Evolutionary conservation across 108 stramenopile species (phyloP).

Genomic region (Cyclotella atomus): DNA sequence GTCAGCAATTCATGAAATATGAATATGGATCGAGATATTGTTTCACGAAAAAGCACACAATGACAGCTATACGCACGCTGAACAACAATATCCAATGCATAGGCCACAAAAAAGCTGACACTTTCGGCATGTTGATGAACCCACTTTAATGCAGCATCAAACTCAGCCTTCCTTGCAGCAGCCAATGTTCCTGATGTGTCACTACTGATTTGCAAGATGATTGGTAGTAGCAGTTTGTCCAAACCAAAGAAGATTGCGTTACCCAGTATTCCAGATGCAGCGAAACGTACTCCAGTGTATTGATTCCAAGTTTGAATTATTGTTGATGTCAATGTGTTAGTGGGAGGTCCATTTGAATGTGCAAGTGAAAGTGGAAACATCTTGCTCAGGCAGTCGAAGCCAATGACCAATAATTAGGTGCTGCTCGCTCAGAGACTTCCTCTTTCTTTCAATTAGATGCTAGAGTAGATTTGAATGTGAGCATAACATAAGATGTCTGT

Average conservation of each 20-base stretch:
- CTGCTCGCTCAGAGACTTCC: too few relatives aligned
- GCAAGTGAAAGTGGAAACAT: too few relatives aligned
- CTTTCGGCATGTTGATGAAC: conserved; percentile 33
- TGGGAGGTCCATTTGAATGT: too few relatives aligned
- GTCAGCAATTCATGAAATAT: background rate
- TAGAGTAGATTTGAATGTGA: too few relatives aligned
- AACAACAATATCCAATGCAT: conserved; percentile 38
- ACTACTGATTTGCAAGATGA: conserved; percentile 7
- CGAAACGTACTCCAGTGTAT: conserved; percentile 25
- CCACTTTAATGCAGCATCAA: conserved; percentile 8
- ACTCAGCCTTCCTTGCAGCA: background rate
- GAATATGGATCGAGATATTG: background rate
- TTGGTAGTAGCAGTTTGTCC: conserved; percentile 26
- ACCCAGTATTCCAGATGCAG: conserved; percentile 29
- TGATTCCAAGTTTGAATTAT: conserved; percentile 17
- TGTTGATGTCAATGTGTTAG: background rate
- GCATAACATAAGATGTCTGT: too few relatives aligned
- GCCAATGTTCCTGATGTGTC: too few relatives aligned
- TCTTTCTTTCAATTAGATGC: too few relatives aligned
- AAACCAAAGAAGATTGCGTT: conserved; percentile 38
- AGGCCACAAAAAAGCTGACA: conserved; percentile 49
- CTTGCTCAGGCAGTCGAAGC: too few relatives aligned
- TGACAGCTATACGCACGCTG: conserved; percentile 23
- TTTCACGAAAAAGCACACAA: background rate
- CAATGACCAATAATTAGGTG: too few relatives aligned